These are phyloP conservation scores for Alternaria sp. DNA, from an alignment of 2,329 filamentous ascomycete species.

Conservation along the genomic window DNA sequence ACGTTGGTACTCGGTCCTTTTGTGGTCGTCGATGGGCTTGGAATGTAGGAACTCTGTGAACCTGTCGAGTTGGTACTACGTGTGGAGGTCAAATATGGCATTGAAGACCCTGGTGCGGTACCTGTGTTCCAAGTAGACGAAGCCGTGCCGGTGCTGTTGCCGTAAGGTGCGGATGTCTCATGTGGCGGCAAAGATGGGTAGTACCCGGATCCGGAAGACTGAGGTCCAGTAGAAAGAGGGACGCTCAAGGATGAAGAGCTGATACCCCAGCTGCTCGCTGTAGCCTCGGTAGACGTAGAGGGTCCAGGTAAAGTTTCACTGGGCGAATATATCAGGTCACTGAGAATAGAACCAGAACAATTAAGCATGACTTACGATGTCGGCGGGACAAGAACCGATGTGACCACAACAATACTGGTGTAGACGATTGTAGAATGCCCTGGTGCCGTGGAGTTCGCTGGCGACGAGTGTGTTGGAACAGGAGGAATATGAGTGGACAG, in stretches of 20 bases:
- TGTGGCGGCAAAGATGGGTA: slow-evolving; percentile 4
- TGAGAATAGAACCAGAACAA: slow-evolving; percentile 2
- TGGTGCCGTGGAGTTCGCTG: slow-evolving; percentile 4
- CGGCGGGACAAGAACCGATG: slow-evolving; percentile 13
- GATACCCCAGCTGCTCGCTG: slow-evolving; percentile 29
- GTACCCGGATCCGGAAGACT: slow-evolving; percentile 19
- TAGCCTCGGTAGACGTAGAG: slow-evolving; percentile 31
- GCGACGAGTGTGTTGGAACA: slow-evolving; percentile 9
- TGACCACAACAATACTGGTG: slow-evolving; percentile 19
- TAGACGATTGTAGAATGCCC: slow-evolving; percentile 10
- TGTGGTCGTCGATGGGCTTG: neutral
- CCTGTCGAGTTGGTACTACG: neutral
- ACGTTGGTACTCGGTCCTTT: slow-evolving; percentile 3
- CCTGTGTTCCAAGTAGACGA: slow-evolving; percentile 16
- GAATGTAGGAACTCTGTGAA: slow-evolving; percentile 3
- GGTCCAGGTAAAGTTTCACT: slow-evolving; percentile 9
- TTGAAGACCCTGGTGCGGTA: slow-evolving; percentile 9
- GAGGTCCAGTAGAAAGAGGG: slow-evolving; percentile 19
- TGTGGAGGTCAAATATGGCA: slow-evolving; percentile 5
- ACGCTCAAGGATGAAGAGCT: slow-evolving; percentile 17
- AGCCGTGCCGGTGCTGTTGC: slow-evolving; percentile 17
- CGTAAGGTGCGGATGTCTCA: slow-evolving; percentile 21
- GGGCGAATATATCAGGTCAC: slow-evolving; percentile 13
- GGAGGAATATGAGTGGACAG: slow-evolving; percentile 14
- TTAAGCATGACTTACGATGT: slow-evolving; percentile 21